These are phyloP conservation scores for Penicillium glabrum DNA, from an alignment of 2,329 filamentous ascomycete genomes.

Conservation along the genomic window DNA sequence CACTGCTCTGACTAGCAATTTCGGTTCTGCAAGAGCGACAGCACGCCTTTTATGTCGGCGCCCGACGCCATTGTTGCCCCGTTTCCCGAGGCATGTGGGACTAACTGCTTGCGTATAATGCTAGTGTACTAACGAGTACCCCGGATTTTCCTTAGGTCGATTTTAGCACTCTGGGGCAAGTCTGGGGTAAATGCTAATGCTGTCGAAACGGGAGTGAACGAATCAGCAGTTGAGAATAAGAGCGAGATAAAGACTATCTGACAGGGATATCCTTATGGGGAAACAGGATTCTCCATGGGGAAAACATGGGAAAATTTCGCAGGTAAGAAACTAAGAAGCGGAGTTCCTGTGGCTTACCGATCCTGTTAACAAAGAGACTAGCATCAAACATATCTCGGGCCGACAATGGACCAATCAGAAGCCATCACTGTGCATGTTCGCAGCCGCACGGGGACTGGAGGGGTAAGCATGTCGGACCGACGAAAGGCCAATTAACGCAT, in stretches of 20 bases:
- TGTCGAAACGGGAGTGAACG: neutral
- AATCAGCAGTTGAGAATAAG: neutral
- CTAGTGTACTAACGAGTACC: neutral
- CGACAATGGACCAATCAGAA: constrained; percentile 18
- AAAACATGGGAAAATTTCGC: neutral
- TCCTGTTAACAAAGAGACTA: neutral
- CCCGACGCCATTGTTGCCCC: neutral
- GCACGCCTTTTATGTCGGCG: neutral
- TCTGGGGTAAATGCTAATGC: neutral
- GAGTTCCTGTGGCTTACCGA: neutral
- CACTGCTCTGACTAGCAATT: neutral
- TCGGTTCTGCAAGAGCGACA: neutral
- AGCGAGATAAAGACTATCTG: neutral
- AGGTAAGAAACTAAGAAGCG: neutral
- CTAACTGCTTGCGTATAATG: neutral
- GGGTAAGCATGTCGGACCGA: constrained; percentile 14
- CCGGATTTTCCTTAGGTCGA: neutral
- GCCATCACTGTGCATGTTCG: neutral
- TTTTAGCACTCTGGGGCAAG: neutral
- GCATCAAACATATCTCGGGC: constrained; percentile 7
- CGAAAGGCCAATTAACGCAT: constrained; percentile 7
- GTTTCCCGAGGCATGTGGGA: neutral
- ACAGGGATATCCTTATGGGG: neutral
- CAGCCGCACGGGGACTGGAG: neutral
- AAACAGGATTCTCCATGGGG: neutral